Base-by-base conservation (phyloP, 768 basidiomycete genomes). In the Boletus huronensis region DNA sequence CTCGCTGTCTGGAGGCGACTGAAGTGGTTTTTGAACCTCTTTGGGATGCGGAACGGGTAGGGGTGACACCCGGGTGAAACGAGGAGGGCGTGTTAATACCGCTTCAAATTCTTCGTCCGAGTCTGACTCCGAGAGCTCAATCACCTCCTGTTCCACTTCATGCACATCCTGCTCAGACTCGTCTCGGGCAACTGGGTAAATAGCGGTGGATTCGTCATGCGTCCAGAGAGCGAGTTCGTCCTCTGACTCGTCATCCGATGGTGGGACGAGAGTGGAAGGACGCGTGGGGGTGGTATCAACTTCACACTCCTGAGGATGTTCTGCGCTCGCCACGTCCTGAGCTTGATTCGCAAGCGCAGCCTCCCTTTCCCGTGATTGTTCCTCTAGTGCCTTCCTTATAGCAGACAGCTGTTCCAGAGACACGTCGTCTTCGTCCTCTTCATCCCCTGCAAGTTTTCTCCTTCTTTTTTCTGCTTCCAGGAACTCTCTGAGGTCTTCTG, bases 401-500 rank as follows among this genome's bases (percentile, higher is more conserved):
- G 50, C 59, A 1, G 48, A 42, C 28, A 59, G 52, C 35, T 50
- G 57, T 35, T 64, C 67, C 42, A 36, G 43, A 35, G 67, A 59
- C 48, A 70, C 35, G 0, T 67, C 68, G 25, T 55, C 65, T 2
- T 65, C 65, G 0, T 66, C 66, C n/a, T 60, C 62, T 29, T 63
- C 70, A 4, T 65, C 69, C 13, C 65, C 63, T 6, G 57, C 61
- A 48, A 76, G 50, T 52, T 79, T 81, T 61, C 74, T 80, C 47
- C 82, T 74, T 57, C 60, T 69, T 61, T 65, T 71, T 65, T 90
- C 89, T 1, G 82, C 84, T 53, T 84, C 81, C 63, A 90, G 56
- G 51, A 90, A 91, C 26, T 84, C 83, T 46, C 70, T 71, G 46
- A 90, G 73, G 63, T 88, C 87, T 44, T 82, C 77, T 11, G 82